Evolutionary conservation across 495 filamentous ascomycete species (phyloP), one percentile per base, ranked within the genome.

Genomic region (Geoglossum glabrum): DNA sequence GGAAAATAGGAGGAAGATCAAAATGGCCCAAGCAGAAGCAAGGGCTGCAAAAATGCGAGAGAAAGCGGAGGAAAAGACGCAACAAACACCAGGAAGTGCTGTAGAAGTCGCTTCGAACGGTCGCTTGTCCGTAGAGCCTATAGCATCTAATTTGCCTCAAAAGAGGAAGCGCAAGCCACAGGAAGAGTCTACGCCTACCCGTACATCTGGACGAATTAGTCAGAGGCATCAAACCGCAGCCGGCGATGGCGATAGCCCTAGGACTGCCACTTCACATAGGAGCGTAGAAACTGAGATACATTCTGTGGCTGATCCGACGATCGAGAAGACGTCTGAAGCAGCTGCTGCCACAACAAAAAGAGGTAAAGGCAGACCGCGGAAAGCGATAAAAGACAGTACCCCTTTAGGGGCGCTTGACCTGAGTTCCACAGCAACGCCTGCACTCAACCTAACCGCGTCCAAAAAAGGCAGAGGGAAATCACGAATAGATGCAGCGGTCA

Each of bases 1-100:
- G 49, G 63, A 54, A 36, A 65, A 58, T 36, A 58, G 38, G 45
- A 49, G 11, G 49, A 58, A 54, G 38, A 36, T 56, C 17, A 50
- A 50, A 25, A n/a, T 21, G 55, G 21, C 43, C 17, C 47, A 52
- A 31, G 49, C 21, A 52, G 49, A 52, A 19, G 49, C 49, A 30
- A 52, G 30, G 49, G 49, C 49, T 19, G 49, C 49, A 11, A 52
- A 52, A 52, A 31, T 15, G 49, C 11, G 17, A 52, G 23, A 52
- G 19, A 52, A 19, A 19, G 49, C 49, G 1, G 49, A 52, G 40
- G 23, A 45, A 52, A 28, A 52, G 23, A 52, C 9, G 23, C 23
- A 31, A 17, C 49, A 7, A 13, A 26, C 15, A 26, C 25, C 10
- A 13, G 11, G 10, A 27, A 31, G 49, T 11, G 15, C 9, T 30